Conservation (phyloP, 352 stramenopile species). For the Globisporangium iwayamae region DNA sequence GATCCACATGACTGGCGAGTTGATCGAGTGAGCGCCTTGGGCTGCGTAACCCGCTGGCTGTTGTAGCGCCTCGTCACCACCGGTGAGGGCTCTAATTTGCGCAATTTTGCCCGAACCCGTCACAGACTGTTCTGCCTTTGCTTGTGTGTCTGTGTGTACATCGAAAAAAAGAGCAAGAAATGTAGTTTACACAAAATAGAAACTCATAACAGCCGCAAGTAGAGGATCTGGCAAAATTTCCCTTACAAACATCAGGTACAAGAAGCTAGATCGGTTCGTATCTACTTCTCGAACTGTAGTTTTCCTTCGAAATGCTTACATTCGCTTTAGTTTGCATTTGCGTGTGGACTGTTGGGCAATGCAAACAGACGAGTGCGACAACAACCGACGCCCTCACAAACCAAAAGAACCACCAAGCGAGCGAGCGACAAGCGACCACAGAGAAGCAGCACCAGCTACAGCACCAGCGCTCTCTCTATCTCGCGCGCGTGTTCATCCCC, state of each 20-base stretch:
- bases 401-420: background rate
- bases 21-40: background rate
- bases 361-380: background rate
- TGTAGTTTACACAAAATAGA: background rate
- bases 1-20: no score
- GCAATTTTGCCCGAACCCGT: slow-evolving; percentile 2
- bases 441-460: background rate
- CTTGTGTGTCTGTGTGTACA: background rate
- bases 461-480: background rate
- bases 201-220: background rate
- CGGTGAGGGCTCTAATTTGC: slow-evolving; percentile 7
- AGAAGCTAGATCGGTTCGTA: no score
- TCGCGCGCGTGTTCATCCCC: background rate
- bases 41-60: background rate
- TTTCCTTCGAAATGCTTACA: no score
- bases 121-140: background rate
- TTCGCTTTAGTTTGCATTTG: no score
- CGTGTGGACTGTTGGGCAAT: background rate
- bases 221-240: no score
- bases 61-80: slow-evolving; percentile 5
- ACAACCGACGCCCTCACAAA: background rate
- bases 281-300: no score
- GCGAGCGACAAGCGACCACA: background rate
- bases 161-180: slow-evolving; percentile 4
- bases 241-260: background rate